Evolutionary conservation across 768 basidiomycete species (phyloP), one percentile per base, ranked within the genome.

Genomic region (Suillus spraguei): DNA sequence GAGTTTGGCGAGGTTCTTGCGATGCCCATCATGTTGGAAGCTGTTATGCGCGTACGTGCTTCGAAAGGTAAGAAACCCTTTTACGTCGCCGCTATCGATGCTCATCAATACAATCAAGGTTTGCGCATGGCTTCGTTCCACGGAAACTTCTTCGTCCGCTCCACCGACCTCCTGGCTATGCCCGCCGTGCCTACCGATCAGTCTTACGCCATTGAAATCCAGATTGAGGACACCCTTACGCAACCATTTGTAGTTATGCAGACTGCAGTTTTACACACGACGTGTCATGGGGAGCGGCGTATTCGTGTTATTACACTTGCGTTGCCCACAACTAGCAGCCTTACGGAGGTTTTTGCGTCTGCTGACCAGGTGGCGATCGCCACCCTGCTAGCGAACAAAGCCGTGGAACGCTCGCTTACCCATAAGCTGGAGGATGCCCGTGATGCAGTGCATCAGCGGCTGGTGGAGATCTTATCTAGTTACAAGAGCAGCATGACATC

Each of bases 401-500:
- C 94, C 10, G 95, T 97, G 38, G 95, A 97, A 76, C 85, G 91
- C 63, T 88, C 90, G 4, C 81, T 94, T 72, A 87, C 90, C 9
- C 86, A 91, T 75, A 94, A 93, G 71, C 77, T 97, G 20, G 95
- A 97, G 75, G 95, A 97, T 69, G 91, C 90, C 49, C 84, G 95
- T 50, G 94, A 95, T 68, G 86, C 87, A n/a, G 77, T 94, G 53
- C 85, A 87, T 74, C 89, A 94, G 79, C 91, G 88, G 74, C 80
- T 97, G 58, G 87, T 92, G 46, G 94, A 96, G 59, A 87, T 97
- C 59, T 79, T 97, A 39, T 82, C 87, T 20, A 88, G 92, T 13
- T 97, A 95, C 82, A 99, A 98, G 85, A 87, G 88, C 49, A 97
- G 93, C 65, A 98, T 98, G 91, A 99, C 97, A 13, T 88, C 94